Base-by-base conservation (phyloP, 306 rosid genomes). In the Ziziphus jujuba region DNA sequence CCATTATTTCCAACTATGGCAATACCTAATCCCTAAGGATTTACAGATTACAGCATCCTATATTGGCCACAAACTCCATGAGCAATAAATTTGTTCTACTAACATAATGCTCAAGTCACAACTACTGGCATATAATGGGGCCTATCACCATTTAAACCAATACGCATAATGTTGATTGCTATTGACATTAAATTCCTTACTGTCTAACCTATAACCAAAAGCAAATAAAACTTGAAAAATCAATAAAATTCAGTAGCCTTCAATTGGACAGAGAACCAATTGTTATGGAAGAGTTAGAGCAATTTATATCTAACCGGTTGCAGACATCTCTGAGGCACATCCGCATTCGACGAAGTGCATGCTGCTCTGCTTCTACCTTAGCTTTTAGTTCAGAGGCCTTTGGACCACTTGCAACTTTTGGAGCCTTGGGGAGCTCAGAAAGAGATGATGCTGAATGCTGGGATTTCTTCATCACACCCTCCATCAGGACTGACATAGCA, bases 321-420 rank as follows among this genome's bases (percentile, higher is more conserved):
- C 99, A 93, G 72, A 93, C 57, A 86, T 93, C 99, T 84, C 99
- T 86, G 59, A 93, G 96, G 81, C 99, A 93, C 99, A 93, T 93
- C 56, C 97, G 89, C 82, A 93, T 71, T 73, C 97, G 91, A 36
- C 99, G 95, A 59, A 93, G 95, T 34, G 97, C 96, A 85, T 88
- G 96, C 82, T 93, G 99, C 85, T 93, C 97, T 43, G 97, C 91
- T 74, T 93, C 98, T 49, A 88, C 84, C 76, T 84, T 88, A 59
- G 99, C 96, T 87, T 75, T 93, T 72, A 90, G 79, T 85, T 93
- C 99, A 40, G 97, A 93, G 56, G 70, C 82, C 84, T 93, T 93
- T 34, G 96, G 96, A 77, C 97, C 97, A 73, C 87, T 87, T 3
- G 80, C 85, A 64, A 90, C 87, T 74, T 83, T 85, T 7, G 99